Base-by-base conservation (phyloP, 78 protist species). In the Abeoforma whisleri region DNA sequence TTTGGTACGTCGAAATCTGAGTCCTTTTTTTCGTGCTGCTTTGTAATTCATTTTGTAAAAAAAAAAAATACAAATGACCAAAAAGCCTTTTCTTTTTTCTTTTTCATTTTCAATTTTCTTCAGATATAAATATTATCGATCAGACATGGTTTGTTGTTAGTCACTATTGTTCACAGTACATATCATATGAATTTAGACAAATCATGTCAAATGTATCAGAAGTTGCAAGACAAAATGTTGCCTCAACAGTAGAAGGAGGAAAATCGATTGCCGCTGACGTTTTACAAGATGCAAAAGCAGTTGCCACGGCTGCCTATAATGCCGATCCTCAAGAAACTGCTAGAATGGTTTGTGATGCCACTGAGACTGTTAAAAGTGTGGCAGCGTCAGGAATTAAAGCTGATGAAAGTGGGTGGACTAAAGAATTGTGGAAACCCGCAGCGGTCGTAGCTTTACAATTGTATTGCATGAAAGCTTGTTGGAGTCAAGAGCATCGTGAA, bases 361-460 rank as follows among this genome's bases (percentile, higher is more conserved):
- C 79, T 48, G 57, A 74, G 22, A 74, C 79, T 25, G 79, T 74
- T 37, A 35, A 48, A 35, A 22, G 22, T 22, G 79, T 74, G 34
- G 79, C 79, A 25, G 25, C 23, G 33, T 25, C 22, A 30, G 79
- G 79, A 28, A 22, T 22, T 0, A 74, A 74, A 25, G 23, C 79
- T 22, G 79, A 74, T 25, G 28, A 74, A 22, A 74, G 75, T 22
- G 79, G 79, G 23, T 74, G 79, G 79, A 74, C 79, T n/a, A 74
- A 48, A 25, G 79, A 74, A 25, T 37, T 74, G 57, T 74, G 79
- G 79, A 74, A 74, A 48, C 79, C 79, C 0, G 0, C 36, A 22
- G 25, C 34, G 25, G 79, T 74, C 23, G 79, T 74, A 37, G 23
- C 28, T 22, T 37, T 74, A n/a, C 79, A 74, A 48, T 48, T 74